These are phyloP conservation scores for Mycena vulgaris DNA, from an alignment of 768 basidiomycete genomes.

Conservation along the genomic window DNA sequence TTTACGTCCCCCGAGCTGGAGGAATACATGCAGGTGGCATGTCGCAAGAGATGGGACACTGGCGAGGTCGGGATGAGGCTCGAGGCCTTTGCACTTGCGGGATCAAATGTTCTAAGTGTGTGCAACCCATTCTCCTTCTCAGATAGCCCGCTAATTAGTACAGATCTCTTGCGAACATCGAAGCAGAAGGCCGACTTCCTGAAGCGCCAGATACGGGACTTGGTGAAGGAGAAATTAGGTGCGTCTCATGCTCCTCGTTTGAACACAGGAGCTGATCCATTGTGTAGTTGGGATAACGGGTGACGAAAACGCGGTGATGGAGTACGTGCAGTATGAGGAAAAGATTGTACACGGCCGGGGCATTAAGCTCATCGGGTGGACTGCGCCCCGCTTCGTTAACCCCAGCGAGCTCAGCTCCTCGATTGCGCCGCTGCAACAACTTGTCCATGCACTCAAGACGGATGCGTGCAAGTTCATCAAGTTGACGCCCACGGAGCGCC, in stretches of 20 bases:
- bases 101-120: constrained; percentile 25
- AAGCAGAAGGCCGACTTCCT: constrained; percentile 3
- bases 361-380: not conserved
- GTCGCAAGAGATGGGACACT: constrained; percentile 10
- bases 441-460: not conserved
- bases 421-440: not conserved
- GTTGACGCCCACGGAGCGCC: not conserved
- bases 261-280: not conserved
- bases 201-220: not conserved
- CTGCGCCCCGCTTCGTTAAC: not conserved
- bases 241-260: not conserved
- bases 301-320: not conserved
- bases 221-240: not conserved
- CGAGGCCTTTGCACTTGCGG: constrained; percentile 32
- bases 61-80: constrained; percentile 20
- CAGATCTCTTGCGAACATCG: not conserved
- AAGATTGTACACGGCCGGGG: not conserved
- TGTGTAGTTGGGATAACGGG: not conserved
- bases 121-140: not conserved
- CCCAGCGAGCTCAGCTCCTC: not conserved
- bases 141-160: no score
- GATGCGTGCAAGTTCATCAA: not conserved
- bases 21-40: constrained; percentile 37
- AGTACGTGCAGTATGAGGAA: not conserved
- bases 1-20: constrained; percentile 33